Percentiles rank a stretch among this genome's conserved stretches.
Evolutionary conservation across 257 asterid species (phyloP).

Genomic region (Cinchona pubescens): DNA sequence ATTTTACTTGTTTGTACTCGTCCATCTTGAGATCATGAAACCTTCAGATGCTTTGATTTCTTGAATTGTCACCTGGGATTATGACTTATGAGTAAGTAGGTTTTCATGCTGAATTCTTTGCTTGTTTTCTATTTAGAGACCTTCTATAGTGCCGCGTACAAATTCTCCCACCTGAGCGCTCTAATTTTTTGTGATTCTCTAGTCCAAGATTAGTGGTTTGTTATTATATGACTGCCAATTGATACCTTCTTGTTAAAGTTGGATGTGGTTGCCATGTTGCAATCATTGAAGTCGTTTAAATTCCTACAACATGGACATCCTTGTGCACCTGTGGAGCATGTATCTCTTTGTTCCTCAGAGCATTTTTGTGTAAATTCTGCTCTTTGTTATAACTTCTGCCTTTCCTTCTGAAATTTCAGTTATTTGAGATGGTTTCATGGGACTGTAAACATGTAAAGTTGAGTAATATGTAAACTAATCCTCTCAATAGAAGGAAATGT

Average conservation of each 20-base stretch:
- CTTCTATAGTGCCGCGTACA: background rate
- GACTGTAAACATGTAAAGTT: background rate
- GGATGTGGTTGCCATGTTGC: background rate
- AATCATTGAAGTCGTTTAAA: background rate
- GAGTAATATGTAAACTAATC: background rate
- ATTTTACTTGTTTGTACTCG: conserved; percentile 2
- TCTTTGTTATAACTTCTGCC: background rate
- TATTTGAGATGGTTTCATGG: background rate
- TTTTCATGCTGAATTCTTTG: background rate
- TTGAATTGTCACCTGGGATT: background rate
- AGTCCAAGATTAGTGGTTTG: background rate
- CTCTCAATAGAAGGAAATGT: background rate
- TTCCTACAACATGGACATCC: background rate
- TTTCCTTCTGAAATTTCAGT: background rate
- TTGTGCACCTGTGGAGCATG: background rate
- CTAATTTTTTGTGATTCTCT: background rate
- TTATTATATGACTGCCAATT: background rate
- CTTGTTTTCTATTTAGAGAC: background rate
- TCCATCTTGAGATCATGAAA: background rate
- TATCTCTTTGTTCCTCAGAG: background rate
- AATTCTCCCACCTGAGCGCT: background rate
- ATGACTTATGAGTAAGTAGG: background rate
- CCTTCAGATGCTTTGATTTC: background rate
- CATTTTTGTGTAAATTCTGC: background rate
- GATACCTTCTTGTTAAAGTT: background rate